Base-by-base conservation (phyloP, 2,329 filamentous ascomycete genomes). In the Canariomyces notabilis region DNA sequence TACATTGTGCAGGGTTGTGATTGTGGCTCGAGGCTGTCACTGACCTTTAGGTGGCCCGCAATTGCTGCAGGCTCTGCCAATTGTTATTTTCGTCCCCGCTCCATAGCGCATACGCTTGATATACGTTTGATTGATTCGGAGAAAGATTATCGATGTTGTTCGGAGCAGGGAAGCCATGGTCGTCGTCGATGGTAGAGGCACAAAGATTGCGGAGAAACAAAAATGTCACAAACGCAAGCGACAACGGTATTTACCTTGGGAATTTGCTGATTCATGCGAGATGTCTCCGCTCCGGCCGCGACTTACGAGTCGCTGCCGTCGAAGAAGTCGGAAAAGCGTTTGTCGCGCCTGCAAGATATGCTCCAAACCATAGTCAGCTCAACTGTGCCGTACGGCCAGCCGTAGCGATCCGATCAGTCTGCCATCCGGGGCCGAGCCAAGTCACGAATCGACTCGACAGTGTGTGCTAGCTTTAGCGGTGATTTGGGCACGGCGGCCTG, bases 261-360 rank as follows among this genome's bases (percentile, higher is more conserved):
- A 46, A 70, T 65, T 64, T 65, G 67, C 64, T 67, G 64, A 69
- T 69, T 71, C 69, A 72, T 72, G 60, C 62, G 67, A 62, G 57
- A 60, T 59, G 60, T 60, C 61, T 67, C 65, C 60, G 59, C 59
- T 57, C 62, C 57, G 46, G 54, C 53, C 14, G 46, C 58, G 61
- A 67, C 64, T 61, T 64, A 63, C 48, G 50, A 58, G 60, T 62
- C 58, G 59, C 59, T 49, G 50, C 51, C 51, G 49, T 57, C 50
- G 45, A 64, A 50, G 52, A 53, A 54, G 49, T 60, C 51, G 50
- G n/a, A 51, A 44, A 49, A 59, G 50, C 50, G 57, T 55, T 53
- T 60, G 55, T 54, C 45, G 56, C 42, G 56, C 49, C 59, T 62
- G 47, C 52, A 44, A 36, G 35, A 45, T 26, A 45, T 37, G 37